These are phyloP conservation scores for Phanerochaete carnosa DNA, from an alignment of 768 basidiomycete species.

Conservation along the genomic window DNA sequence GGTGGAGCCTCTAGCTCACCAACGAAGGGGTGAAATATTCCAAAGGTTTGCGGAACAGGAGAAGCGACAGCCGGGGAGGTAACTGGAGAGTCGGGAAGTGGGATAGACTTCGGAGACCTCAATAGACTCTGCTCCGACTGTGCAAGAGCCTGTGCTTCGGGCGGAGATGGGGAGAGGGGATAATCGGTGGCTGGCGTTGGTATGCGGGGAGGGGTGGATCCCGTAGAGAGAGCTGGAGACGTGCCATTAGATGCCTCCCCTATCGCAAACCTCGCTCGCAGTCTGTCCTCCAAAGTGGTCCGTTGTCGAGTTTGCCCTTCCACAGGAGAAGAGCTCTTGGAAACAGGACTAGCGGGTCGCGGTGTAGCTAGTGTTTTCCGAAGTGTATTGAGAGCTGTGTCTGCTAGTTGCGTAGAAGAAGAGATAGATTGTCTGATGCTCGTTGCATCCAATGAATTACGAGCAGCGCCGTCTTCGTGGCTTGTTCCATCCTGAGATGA, in stretches of 20 bases:
- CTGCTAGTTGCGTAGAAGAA: constrained; percentile 55
- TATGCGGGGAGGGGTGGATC: constrained; percentile 34
- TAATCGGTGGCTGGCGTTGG: constrained; percentile 29
- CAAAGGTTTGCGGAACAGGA: neutral
- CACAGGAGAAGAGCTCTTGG: constrained; percentile 13
- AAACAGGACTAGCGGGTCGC: constrained; percentile 42
- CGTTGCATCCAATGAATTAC: constrained; percentile 20
- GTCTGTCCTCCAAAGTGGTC: constrained; percentile 69
- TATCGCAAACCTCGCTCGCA: constrained; percentile 62
- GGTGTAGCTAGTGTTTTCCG: constrained; percentile 61
- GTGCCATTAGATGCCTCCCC: constrained; percentile 49
- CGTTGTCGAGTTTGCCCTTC: constrained; percentile 35
- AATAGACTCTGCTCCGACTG: neutral
- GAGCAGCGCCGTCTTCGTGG: constrained; percentile 20
- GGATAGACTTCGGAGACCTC: neutral
- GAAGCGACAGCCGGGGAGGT: constrained; percentile 1
- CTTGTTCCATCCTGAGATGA: constrained; percentile 28
- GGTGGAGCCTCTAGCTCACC: neutral
- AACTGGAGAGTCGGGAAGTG: constrained; percentile 15
- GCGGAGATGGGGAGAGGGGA: constrained; percentile 21
- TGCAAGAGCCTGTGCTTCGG: constrained; percentile 7
- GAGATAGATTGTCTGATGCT: constrained; percentile 32
- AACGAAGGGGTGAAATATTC: neutral
- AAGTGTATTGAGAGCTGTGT: constrained; percentile 55
- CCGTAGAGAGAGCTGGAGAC: constrained; percentile 39